Conservation (phyloP, 2,329 filamentous ascomycete species). For the Pseudogymnoascus sp. region DNA sequence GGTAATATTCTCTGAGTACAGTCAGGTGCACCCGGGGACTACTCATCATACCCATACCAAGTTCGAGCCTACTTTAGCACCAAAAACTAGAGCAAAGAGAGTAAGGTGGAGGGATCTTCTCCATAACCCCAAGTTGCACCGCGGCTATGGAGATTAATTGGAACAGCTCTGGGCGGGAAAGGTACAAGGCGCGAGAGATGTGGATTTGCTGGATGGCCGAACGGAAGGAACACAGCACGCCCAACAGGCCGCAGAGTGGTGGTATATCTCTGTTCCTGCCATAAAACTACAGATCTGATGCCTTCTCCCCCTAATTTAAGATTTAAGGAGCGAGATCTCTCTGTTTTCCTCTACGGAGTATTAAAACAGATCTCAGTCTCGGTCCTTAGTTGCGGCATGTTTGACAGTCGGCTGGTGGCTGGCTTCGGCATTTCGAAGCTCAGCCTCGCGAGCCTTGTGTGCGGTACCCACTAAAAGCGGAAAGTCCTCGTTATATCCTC, state of each 20-base stretch:
- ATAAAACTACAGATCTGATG: not conserved
- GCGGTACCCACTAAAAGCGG: conserved; percentile 6
- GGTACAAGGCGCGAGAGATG: not conserved
- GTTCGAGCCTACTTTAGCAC: not conserved
- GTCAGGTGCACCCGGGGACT: not conserved
- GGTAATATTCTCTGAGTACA: conserved; percentile 4
- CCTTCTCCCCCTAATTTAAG: too few relatives aligned
- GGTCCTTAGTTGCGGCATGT: not conserved
- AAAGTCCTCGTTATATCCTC: conserved; percentile 5
- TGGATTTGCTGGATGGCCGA: not conserved
- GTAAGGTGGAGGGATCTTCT: conserved; percentile 7
- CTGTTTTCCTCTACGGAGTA: not conserved
- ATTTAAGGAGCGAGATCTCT: not conserved
- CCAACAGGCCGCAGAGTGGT: not conserved
- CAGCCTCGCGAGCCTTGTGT: conserved; percentile 5
- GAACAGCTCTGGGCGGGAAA: conserved; percentile 1
- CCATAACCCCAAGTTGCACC: conserved; percentile 7
- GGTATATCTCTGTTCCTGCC: not conserved
- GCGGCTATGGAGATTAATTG: conserved; percentile 3
- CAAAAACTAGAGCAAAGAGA: not conserved
- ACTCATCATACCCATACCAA: not conserved
- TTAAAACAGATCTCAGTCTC: not conserved
- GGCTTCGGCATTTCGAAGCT: conserved; percentile 4
- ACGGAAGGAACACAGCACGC: not conserved
- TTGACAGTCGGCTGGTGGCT: not conserved